Conservation (phyloP, 371 early-diverging fungal species). For the Apophysomyces variabilis region DNA sequence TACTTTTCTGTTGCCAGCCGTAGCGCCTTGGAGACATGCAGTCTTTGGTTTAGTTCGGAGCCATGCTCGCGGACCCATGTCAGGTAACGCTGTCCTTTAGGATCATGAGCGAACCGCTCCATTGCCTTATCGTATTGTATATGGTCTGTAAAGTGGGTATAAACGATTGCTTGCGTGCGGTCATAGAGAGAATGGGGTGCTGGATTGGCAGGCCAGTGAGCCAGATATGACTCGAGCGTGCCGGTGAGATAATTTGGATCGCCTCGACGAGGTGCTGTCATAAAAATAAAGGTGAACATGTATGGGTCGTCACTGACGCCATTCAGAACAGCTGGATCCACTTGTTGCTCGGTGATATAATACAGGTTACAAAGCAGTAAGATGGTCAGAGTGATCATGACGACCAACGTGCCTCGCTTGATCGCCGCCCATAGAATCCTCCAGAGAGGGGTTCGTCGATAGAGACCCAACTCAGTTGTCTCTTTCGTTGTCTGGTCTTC, state of each 20-base stretch:
- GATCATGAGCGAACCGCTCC: slow-evolving; percentile 38
- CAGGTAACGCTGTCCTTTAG: slow-evolving; percentile 58
- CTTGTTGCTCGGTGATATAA: slow-evolving; percentile 41
- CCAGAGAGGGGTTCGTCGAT: slow-evolving; percentile 48
- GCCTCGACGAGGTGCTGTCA: slow-evolving; percentile 64
- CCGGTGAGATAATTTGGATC: slow-evolving; percentile 55
- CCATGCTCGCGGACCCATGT: slow-evolving; percentile 60
- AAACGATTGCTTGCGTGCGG: slow-evolving; percentile 60
- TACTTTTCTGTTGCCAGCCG: slow-evolving; percentile 38
- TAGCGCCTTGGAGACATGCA: slow-evolving; percentile 62
- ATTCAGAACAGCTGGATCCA: slow-evolving; percentile 41
- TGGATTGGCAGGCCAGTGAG: slow-evolving; percentile 57
- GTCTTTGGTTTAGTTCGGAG: slow-evolving; percentile 52
- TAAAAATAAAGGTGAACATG: slow-evolving; percentile 59
- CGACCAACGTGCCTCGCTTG: slow-evolving; percentile 28
- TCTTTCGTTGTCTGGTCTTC: slow-evolving; percentile 37
- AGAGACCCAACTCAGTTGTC: slow-evolving; percentile 31
- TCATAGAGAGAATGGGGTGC: slow-evolving; percentile 48
- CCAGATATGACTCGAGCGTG: slow-evolving; percentile 58
- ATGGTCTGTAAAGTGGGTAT: slow-evolving; percentile 65
- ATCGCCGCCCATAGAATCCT: slow-evolving; percentile 37
- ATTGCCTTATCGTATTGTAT: slow-evolving; percentile 52
- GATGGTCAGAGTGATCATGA: slow-evolving; percentile 35
- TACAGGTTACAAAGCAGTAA: slow-evolving; percentile 46
- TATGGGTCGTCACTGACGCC: slow-evolving; percentile 42